Percentiles rank a stretch among this genome's conserved stretches.
phyloP scores from a whole-genome alignment of 495 filamentous ascomycete species.

The Astrocystis sublimbata region DNA sequence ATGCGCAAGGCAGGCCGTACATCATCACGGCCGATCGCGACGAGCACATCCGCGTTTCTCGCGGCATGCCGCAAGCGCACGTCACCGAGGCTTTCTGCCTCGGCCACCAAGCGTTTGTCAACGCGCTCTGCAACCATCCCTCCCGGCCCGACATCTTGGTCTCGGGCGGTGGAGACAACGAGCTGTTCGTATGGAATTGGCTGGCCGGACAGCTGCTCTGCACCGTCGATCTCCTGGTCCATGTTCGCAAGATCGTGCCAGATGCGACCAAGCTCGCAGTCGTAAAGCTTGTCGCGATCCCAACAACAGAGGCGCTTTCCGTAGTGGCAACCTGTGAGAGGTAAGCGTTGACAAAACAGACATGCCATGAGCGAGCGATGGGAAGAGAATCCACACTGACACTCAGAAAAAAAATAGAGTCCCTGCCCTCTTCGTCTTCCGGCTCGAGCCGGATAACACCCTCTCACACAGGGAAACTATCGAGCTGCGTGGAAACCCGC shows the following conservation, averaged over 20 bases:
- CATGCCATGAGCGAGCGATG: background rate
- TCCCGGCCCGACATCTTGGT: conserved; percentile 61
- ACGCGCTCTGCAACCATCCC: conserved; percentile 64
- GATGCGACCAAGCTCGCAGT: conserved; percentile 52
- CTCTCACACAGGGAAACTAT: conserved; percentile 52
- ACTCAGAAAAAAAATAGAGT: conserved; percentile 46
- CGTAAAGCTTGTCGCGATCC: conserved; percentile 44
- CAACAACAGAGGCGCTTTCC: conserved; percentile 23
- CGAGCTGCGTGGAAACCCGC: conserved; percentile 57
- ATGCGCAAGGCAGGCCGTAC: conserved; percentile 54
- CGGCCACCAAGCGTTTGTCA: conserved; percentile 82
- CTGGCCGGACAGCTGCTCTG: conserved; percentile 51
- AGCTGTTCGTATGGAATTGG: conserved; percentile 86
- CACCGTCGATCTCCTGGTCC: conserved; percentile 51
- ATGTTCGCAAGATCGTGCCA: conserved; percentile 35
- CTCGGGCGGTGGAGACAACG: conserved; percentile 83
- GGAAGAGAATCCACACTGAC: conserved; percentile 26
- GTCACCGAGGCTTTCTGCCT: conserved; percentile 88
- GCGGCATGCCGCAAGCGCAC: conserved; percentile 78
- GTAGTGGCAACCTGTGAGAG: conserved; percentile 69
- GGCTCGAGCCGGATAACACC: conserved; percentile 40
- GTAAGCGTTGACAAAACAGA: conserved; percentile 51
- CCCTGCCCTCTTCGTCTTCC: conserved; percentile 61
- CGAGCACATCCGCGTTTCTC: conserved; percentile 93
- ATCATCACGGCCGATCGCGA: conserved; percentile 91